phyloP scores from a whole-genome alignment of 1,139 yeast genomes.

The Lodderomyces metapsilosis region DNA sequence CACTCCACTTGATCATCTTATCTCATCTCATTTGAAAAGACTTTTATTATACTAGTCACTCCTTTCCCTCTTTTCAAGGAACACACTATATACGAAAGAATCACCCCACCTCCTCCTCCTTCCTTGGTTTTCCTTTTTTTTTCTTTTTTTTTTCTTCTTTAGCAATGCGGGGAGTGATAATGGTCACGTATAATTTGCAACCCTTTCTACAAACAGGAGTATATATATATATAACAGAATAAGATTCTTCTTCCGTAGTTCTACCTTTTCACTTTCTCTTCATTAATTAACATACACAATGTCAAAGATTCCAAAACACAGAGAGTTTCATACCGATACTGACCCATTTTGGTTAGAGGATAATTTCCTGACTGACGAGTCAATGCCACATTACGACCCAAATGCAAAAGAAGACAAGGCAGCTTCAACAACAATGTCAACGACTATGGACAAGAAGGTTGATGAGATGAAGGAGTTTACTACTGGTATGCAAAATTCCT shows the following conservation, averaged over 20 bases:
- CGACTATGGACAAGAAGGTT: conserved; percentile 4
- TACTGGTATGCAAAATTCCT: neutral
- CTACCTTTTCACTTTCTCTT: neutral
- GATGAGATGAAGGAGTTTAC: conserved; percentile 9
- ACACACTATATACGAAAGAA: no score
- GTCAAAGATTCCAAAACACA: conserved; percentile 1
- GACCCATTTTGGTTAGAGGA: conserved; percentile 7
- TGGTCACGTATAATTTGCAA: conserved; percentile 1
- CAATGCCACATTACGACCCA: conserved; percentile 5
- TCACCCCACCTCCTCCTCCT: neutral
- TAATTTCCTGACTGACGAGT: conserved; percentile 6
- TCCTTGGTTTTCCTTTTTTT: neutral
- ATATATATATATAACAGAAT: no score
- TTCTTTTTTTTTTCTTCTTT: no score
- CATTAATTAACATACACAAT: neutral
- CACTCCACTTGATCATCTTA: no score
- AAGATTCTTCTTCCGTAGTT: no score
- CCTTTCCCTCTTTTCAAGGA: no score
- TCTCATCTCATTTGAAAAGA: no score
- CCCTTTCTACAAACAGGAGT: neutral
- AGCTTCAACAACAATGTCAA: neutral
- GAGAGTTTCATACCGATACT: conserved; percentile 2
- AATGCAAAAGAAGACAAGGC: conserved; percentile 4
- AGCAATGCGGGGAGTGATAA: neutral
- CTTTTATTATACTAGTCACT: no score